These are phyloP conservation scores for Diaporthe sp. DNA, from an alignment of 2,329 filamentous ascomycete species.

Conservation along the genomic window DNA sequence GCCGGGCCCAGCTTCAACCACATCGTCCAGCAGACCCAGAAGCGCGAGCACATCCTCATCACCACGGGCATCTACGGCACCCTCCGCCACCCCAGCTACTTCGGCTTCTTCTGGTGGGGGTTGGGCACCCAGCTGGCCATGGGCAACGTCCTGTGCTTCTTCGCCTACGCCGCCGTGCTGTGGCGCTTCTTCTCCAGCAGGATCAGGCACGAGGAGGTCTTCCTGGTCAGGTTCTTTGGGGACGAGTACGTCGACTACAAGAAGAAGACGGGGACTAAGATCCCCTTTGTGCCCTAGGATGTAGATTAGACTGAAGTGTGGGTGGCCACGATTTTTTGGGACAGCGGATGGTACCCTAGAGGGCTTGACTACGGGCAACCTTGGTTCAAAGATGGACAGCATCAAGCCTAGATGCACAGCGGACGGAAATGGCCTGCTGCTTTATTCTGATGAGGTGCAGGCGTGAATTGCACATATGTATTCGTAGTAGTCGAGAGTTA, in stretches of 20 bases:
- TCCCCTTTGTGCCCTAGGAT: constrained; percentile 77
- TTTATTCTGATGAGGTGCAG: neutral
- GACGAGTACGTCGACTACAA: constrained; percentile 84
- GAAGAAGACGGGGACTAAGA: constrained; percentile 79
- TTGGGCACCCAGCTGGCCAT: constrained; percentile 93
- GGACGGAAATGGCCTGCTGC: neutral
- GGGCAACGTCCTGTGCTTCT: constrained; percentile 85
- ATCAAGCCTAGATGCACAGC: neutral
- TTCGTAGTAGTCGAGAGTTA: neutral
- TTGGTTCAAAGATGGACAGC: constrained; percentile 9
- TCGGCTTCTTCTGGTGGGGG: constrained; percentile 99
- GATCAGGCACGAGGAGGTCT: constrained; percentile 83
- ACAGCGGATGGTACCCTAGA: neutral
- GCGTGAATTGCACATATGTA: neutral
- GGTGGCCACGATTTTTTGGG: neutral
- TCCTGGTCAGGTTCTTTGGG: constrained; percentile 86
- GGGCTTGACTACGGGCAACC: constrained; percentile 6
- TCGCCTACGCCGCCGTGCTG: constrained; percentile 80
- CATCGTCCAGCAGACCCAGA: constrained; percentile 79
- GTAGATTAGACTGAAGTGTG: neutral
- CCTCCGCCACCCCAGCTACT: constrained; percentile 91
- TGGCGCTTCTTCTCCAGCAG: constrained; percentile 87
- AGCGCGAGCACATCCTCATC: constrained; percentile 82
- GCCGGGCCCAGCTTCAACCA: constrained; percentile 95
- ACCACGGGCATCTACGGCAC: constrained; percentile 83